Evolutionary conservation across 2,329 filamentous ascomycete genomes (phyloP).

Genomic region (Pseudocercospora eumusae): DNA sequence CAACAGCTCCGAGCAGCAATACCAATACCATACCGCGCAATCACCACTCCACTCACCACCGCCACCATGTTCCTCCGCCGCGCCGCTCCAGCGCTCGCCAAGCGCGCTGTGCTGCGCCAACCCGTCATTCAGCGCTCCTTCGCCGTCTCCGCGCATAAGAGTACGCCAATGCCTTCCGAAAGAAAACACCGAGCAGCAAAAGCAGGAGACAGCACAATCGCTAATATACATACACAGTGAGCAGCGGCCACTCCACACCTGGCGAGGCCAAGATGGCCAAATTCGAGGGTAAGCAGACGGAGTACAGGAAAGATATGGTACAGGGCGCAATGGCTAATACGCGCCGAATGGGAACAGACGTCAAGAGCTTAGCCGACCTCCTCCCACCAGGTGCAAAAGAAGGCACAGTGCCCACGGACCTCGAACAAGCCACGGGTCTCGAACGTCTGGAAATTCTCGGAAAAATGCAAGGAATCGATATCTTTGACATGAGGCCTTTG

Average conservation of each 20-base stretch:
- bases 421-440: constrained; percentile 94
- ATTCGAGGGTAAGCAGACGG: constrained; percentile 46
- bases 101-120: constrained; percentile 46
- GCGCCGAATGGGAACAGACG: constrained; percentile 67
- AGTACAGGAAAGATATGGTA: neutral
- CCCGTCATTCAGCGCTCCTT: constrained; percentile 49
- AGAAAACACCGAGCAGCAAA: constrained; percentile 17
- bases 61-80: constrained; percentile 50
- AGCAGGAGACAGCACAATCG: constrained; percentile 3
- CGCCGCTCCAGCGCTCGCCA: constrained; percentile 51
- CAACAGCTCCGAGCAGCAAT: neutral
- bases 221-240: constrained; percentile 21
- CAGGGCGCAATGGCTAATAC: constrained; percentile 19
- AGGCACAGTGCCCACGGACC: constrained; percentile 86
- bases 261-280: constrained; percentile 47
- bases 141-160: constrained; percentile 49
- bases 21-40: neutral
- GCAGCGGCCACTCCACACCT: constrained; percentile 29
- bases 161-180: constrained; percentile 42
- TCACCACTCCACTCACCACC: constrained; percentile 17
- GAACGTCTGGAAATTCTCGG: constrained; percentile 98
- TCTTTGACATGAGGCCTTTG: constrained; percentile 97
- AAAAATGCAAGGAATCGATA: constrained; percentile 97
- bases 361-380: constrained; percentile 81
- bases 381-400: constrained; percentile 76